Evolutionary conservation across 2,329 filamentous ascomycete species (phyloP).

Genomic region (Hymenoscyphus albidus): DNA sequence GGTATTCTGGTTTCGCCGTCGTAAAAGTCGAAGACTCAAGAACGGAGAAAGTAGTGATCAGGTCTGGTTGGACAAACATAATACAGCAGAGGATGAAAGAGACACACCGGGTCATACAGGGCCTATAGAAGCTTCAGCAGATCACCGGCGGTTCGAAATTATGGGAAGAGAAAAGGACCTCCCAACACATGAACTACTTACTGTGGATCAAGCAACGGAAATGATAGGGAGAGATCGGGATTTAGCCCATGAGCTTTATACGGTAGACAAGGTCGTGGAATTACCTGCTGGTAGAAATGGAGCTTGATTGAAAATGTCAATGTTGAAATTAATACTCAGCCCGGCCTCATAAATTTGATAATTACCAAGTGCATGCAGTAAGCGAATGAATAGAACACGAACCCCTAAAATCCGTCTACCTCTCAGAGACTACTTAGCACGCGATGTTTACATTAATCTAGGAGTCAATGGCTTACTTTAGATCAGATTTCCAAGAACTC

Average conservation of each 20-base stretch:
- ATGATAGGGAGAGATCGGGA: not conserved
- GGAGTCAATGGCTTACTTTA: no score
- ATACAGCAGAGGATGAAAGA: not conserved
- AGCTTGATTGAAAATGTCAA: not conserved
- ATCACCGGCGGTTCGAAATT: not conserved
- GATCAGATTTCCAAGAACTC: no score
- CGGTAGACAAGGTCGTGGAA: not conserved
- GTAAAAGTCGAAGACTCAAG: not conserved
- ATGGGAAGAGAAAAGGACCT: not conserved
- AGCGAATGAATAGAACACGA: no score
- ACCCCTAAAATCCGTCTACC: no score
- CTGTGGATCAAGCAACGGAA: not conserved
- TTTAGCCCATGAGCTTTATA: not conserved
- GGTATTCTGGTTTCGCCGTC: not conserved
- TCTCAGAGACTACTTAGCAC: no score
- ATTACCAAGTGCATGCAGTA: no score
- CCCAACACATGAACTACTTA: not conserved
- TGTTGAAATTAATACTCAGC: no score
- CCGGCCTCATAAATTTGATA: no score
- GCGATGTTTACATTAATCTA: no score
- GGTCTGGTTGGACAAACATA: not conserved
- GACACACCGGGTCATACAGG: not conserved
- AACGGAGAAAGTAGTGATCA: not conserved
- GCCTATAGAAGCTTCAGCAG: not conserved
- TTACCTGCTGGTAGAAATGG: not conserved